Evolutionary conservation across 345 rosid species (phyloP), one percentile per base, ranked within the genome.

Genomic region (Lenwebbia sp.): DNA sequence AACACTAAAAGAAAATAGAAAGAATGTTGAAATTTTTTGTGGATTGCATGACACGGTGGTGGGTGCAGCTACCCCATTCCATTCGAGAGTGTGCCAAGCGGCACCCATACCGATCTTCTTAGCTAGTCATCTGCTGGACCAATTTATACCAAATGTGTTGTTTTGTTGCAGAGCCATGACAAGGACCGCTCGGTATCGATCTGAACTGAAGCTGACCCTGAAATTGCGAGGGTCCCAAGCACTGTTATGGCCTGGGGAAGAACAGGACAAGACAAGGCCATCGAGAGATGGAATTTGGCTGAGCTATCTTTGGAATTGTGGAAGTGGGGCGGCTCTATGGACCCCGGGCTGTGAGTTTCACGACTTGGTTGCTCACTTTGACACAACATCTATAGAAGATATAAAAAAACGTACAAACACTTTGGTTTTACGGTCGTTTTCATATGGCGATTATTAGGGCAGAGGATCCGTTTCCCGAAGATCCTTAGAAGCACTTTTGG

Each of bases 391-490:
- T 19, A 0, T 65, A 30, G 76, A 13, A 62, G 8, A 65, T 65
- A 19, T 30, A 8, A 10, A 8, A 17, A n/a, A n/a, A 33, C 44
- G 17, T 17, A 8, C 3, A 17, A 33, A 8, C 1, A 4, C 40
- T 33, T 14, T 0, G 0, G 8, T 28, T 33, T 8, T 17, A 4
- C 0, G 3, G 44, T 65, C 6, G 11, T 40, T 40, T 40, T 40
- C 40, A 4, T 30, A 30, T 30, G 19, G 6, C 13, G 2, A 1
- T 3, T 28, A 10, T 60, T 4, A 28, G 14, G 6, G 9, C 3
- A 26, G 7, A 0, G 10, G 17, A n/a, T n/a, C 19, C 70, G 0
- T n/a, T n/a, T 19, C 15, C 2, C 15, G 13, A 13, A n/a, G 4
- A 28, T 28, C 41, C 3, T 7, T 17, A 2, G 5, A 17, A 33